These are phyloP conservation scores for Brettanomyces bruxellensis DNA, from an alignment of 805 yeast species.

Conservation along the genomic window DNA sequence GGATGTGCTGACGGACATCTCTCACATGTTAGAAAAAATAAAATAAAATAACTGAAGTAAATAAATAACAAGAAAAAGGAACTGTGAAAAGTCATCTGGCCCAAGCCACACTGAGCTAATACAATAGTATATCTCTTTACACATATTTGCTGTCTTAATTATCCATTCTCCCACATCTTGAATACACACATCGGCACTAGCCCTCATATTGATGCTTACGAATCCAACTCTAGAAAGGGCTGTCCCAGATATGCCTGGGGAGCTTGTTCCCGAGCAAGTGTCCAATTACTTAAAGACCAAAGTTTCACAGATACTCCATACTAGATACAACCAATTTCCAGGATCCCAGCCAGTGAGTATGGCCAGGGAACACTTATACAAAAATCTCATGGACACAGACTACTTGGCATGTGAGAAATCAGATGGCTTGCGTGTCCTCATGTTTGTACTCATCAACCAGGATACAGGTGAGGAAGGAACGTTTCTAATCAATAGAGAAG, in stretches of 20 bases:
- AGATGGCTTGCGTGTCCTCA: conserved; percentile 82
- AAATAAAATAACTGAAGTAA: no score
- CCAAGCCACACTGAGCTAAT: no score
- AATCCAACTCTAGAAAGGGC: conserved; percentile 24
- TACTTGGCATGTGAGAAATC: conserved; percentile 94
- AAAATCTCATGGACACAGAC: conserved; percentile 58
- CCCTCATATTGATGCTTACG: background rate
- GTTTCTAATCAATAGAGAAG: conserved; percentile 80
- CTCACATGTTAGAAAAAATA: no score
- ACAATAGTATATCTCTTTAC: no score
- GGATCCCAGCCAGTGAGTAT: conserved; percentile 97
- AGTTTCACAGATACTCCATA: conserved; percentile 53
- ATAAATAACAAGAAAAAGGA: no score
- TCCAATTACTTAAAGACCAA: conserved; percentile 57
- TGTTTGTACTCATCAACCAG: conserved; percentile 51
- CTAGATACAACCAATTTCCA: conserved; percentile 56
- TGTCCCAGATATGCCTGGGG: conserved; percentile 85
- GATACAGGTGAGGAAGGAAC: conserved; percentile 80
- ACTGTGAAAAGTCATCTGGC: no score
- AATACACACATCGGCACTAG: no score
- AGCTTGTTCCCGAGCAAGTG: conserved; percentile 61
- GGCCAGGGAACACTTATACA: conserved; percentile 58
- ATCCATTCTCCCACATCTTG: no score
- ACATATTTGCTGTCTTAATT: no score
- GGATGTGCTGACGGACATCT: no score